Evolutionary conservation across 805 yeast genomes (phyloP), one percentile per base, ranked within the genome.

Genomic region (Kodamaea nitidulidarum): DNA sequence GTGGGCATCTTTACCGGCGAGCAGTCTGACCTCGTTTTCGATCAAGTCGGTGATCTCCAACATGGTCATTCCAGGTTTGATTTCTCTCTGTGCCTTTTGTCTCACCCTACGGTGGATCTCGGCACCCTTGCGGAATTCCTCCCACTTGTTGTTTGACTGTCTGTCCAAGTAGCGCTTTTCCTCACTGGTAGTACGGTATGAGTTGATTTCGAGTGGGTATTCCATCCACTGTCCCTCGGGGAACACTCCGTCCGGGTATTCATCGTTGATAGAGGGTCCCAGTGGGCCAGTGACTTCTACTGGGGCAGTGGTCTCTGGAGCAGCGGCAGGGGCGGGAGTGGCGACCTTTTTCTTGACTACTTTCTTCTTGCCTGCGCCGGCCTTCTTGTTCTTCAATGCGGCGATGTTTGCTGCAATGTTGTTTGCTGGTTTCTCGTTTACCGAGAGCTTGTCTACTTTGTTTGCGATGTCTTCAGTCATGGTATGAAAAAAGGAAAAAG

Each of bases 71-170:
- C 98, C 98, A 0, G 98, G 96, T 59, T 81, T 77, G 50, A 93
- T 75, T 44, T 71, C 69, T 42, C 79, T 74, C 45, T 78, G 83
- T 1, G 95, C 85, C 57, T 85, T 80, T 46, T 78, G 78, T 52
- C 98, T 78, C 8, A 86, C 97, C 52, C 95, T 75, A 48, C 98
- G 77, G 60, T 93, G 99, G 38, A 90, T 83, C 60, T 93, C 99
- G 2, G 98, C 96, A 40, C 90, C 98, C 56, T 88, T 88, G 55
- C 99, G 79, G 65, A 88, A 81, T 45, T 90, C 96, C 47, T 88
- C 82, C 84, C 95, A 86, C 39, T 70, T 73, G 41, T 71, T 71
- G 48, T 72, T 69, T 50, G 71, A 73, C 50, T 76, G 78, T 42
- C 86, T 74, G 50, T 85, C 93, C 50, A 81, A 61, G 50, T 86